These are phyloP conservation scores for Oryza glaberrima DNA, from an alignment of 176 grass and related monocot species.

Conservation along the genomic window DNA sequence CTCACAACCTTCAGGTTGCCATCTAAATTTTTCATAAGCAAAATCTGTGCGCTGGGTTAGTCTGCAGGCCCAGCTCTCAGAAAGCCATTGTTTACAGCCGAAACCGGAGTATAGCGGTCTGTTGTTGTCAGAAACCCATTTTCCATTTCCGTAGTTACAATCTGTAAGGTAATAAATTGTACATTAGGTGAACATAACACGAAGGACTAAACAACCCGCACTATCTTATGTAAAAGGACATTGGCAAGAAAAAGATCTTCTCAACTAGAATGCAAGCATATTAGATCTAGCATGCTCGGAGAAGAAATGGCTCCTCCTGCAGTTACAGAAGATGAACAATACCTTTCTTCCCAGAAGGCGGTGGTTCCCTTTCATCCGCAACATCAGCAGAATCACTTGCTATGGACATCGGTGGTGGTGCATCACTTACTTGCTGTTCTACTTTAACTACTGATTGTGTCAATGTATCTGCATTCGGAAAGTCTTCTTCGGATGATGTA, in stretches of 20 bases:
- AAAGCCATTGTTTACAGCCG: slow-evolving; percentile 74
- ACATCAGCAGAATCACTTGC: slow-evolving; percentile 29
- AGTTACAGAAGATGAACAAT: slow-evolving; percentile 24
- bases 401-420: slow-evolving; percentile 41
- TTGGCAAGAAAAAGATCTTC: background rate
- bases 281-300: too few relatives aligned
- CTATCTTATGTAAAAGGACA: slow-evolving; percentile 11
- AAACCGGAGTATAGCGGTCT: slow-evolving; percentile 75
- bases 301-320: too few relatives aligned
- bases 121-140: slow-evolving; percentile 61
- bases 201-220: background rate
- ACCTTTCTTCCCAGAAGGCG: slow-evolving; percentile 51
- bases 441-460: slow-evolving; percentile 45
- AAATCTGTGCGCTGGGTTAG: slow-evolving; percentile 71
- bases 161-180: slow-evolving; percentile 41
- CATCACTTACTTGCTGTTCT: slow-evolving; percentile 41
- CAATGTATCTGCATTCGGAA: slow-evolving; percentile 56
- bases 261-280: background rate
- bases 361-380: slow-evolving; percentile 31
- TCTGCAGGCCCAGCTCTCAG: slow-evolving; percentile 74
- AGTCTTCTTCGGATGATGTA: slow-evolving; percentile 77
- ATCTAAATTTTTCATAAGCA: slow-evolving; percentile 73
- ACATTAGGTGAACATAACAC: slow-evolving; percentile 1
- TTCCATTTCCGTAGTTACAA: slow-evolving; percentile 69
- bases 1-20: slow-evolving; percentile 72